phyloP scores from a whole-genome alignment of 2,329 filamentous ascomycete genomes.

The Claviceps quebecensis region DNA sequence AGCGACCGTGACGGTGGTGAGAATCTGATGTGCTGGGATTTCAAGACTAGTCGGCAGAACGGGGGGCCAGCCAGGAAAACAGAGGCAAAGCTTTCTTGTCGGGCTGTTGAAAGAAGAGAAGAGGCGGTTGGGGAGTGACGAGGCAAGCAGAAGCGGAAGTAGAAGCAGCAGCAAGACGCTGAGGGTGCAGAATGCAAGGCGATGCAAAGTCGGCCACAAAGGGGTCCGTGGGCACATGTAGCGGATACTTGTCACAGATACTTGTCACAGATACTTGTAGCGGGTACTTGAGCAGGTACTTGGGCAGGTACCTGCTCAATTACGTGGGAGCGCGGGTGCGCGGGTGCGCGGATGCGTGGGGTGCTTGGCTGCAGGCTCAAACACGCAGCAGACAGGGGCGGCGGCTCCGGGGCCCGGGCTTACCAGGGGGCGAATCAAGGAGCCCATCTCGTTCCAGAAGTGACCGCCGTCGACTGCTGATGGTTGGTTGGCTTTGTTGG shows the following conservation, averaged over 20 bases:
- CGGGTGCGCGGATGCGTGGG: neutral
- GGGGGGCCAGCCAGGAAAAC: neutral
- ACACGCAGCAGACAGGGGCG: constrained; percentile 5
- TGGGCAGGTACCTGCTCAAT: neutral
- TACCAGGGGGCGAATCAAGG: constrained; percentile 4
- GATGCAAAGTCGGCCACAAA: constrained; percentile 5
- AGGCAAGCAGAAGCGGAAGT: neutral
- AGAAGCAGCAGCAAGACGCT: neutral
- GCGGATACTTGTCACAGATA: neutral
- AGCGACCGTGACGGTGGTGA: neutral
- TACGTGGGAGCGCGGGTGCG: neutral
- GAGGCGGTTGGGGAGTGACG: neutral
- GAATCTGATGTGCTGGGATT: neutral
- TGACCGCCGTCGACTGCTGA: neutral
- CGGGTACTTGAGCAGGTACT: neutral
- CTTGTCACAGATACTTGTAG: too few species aligned
- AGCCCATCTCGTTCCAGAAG: constrained; percentile 4
- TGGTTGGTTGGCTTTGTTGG: constrained; percentile 2
- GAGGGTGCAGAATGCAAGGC: constrained; percentile 5
- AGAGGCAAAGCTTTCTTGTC: neutral
- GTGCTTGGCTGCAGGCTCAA: constrained; percentile 1
- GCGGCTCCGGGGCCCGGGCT: constrained; percentile 2
- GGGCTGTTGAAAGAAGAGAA: neutral
- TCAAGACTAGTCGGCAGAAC: neutral
- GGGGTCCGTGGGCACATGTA: neutral